Conservation (phyloP, 2,329 filamentous ascomycete species). For the Colletotrichum chlorophyti region DNA sequence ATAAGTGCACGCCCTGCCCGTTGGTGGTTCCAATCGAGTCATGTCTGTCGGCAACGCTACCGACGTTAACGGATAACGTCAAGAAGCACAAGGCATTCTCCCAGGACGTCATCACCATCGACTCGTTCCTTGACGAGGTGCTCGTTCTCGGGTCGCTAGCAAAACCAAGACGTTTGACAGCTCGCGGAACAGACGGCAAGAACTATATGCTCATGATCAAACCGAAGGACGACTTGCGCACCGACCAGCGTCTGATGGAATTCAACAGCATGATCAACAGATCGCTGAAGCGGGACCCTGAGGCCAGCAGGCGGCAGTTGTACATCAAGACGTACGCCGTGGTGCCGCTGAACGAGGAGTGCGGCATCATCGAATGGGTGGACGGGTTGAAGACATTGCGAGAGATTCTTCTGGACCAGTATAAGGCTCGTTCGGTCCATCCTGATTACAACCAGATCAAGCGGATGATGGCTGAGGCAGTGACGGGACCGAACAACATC, state of each 20-base stretch:
- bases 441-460: constrained; percentile 74
- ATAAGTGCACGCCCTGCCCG: constrained; percentile 80
- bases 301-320: constrained; percentile 86
- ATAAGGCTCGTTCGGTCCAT: constrained; percentile 75
- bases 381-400: constrained; percentile 93
- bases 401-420: constrained; percentile 84
- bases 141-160: constrained; percentile 90
- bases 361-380: constrained; percentile 98
- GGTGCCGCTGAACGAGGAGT: constrained; percentile 95
- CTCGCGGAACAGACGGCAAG: constrained; percentile 87
- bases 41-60: constrained; percentile 82
- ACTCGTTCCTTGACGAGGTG: constrained; percentile 83
- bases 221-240: constrained; percentile 96
- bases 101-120: constrained; percentile 83
- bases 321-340: constrained; percentile 98
- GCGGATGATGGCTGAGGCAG: constrained; percentile 68
- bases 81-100: constrained; percentile 87
- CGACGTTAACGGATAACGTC: constrained; percentile 73
- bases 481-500: constrained; percentile 64
- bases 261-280: constrained; percentile 99
- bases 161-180: constrained; percentile 87
- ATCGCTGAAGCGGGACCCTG: constrained; percentile 87
- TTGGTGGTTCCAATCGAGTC: constrained; percentile 90
- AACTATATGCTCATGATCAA: constrained; percentile 93
- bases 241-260: constrained; percentile 98